These are phyloP conservation scores for Cubamyces lactineus DNA, from an alignment of 768 basidiomycete species.

Conservation along the genomic window DNA sequence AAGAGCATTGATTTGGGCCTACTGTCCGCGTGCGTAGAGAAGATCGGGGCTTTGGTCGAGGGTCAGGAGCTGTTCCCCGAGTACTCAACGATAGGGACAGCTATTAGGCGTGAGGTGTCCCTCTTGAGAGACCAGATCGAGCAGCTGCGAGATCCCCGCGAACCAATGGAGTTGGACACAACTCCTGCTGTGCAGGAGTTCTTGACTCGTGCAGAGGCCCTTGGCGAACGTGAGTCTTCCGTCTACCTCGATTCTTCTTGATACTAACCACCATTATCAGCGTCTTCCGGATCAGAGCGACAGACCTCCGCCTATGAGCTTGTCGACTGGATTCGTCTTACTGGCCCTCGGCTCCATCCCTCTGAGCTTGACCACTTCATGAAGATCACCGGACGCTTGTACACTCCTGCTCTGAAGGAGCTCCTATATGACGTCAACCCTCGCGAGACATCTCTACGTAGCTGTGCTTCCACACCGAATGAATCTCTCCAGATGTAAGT, in stretches of 20 bases:
- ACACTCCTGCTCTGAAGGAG: slow-evolving; percentile 45
- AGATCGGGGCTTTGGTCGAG: slow-evolving; percentile 41
- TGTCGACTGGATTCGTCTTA: slow-evolving; percentile 65
- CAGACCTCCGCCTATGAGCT: slow-evolving; percentile 53
- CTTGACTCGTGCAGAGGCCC: slow-evolving; percentile 45
- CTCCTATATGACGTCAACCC: slow-evolving; percentile 52
- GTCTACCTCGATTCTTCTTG: not conserved
- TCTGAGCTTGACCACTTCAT: slow-evolving; percentile 47
- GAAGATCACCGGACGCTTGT: slow-evolving; percentile 42
- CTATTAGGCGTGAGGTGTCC: slow-evolving; percentile 49
- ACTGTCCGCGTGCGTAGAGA: slow-evolving; percentile 38
- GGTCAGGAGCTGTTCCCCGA: slow-evolving; percentile 38
- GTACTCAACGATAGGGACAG: slow-evolving; percentile 38
- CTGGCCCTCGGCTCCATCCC: slow-evolving; percentile 38
- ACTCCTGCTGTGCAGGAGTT: slow-evolving; percentile 45
- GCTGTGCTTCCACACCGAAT: slow-evolving; percentile 33
- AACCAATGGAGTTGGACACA: slow-evolving; percentile 6
- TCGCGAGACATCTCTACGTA: slow-evolving; percentile 46
- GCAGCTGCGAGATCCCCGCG: slow-evolving; percentile 32
- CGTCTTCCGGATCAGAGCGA: slow-evolving; percentile 39
- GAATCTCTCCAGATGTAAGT: slow-evolving; percentile 38
- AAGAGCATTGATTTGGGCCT: slow-evolving; percentile 53
- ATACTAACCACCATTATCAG: slow-evolving; percentile 33
- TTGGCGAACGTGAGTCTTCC: slow-evolving; percentile 50
- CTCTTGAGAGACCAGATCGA: slow-evolving; percentile 44